These are phyloP conservation scores for Entomortierella chlamydospora DNA, from an alignment of 192 early-diverging fungal genomes.

Conservation along the genomic window DNA sequence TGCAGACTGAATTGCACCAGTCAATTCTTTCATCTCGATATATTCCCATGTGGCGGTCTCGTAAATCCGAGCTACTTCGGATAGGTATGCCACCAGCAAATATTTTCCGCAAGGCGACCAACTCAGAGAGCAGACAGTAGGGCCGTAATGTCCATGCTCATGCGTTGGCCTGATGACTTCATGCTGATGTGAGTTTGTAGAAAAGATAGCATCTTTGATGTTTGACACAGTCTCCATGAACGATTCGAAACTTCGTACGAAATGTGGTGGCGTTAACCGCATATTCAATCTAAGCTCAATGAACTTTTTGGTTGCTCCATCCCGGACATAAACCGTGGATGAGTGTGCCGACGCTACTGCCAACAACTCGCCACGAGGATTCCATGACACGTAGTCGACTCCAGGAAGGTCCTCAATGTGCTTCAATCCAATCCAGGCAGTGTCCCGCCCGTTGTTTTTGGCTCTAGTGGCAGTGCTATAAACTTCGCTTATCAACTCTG, in stretches of 20 bases:
- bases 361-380: constrained; percentile 45
- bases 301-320: constrained; percentile 9
- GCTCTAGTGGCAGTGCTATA: not conserved
- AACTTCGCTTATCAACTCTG: constrained; percentile 15
- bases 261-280: constrained; percentile 7
- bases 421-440: constrained; percentile 28
- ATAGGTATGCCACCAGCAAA: constrained; percentile 26
- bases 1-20: constrained; percentile 56
- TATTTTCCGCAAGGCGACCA: constrained; percentile 46
- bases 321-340: constrained; percentile 36
- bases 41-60: constrained; percentile 31
- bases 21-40: constrained; percentile 35
- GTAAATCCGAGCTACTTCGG: constrained; percentile 27
- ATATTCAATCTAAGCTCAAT: constrained; percentile 28
- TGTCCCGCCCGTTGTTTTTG: constrained; percentile 28
- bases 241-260: constrained; percentile 9
- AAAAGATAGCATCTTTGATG: constrained; percentile 10
- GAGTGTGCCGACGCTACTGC: constrained; percentile 36
- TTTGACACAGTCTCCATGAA: constrained; percentile 26
- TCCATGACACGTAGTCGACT: constrained; percentile 33
- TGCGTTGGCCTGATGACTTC: constrained; percentile 2
- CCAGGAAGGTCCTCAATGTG: constrained; percentile 12
- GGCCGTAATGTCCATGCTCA: constrained; percentile 13
- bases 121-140: constrained; percentile 14
- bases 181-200: constrained; percentile 1